A percentile compares a stretch with the other conserved stretches of the same genome.
phyloP scores from a whole-genome alignment of 352 stramenopile genomes.

The Pythium aristosporum region DNA sequence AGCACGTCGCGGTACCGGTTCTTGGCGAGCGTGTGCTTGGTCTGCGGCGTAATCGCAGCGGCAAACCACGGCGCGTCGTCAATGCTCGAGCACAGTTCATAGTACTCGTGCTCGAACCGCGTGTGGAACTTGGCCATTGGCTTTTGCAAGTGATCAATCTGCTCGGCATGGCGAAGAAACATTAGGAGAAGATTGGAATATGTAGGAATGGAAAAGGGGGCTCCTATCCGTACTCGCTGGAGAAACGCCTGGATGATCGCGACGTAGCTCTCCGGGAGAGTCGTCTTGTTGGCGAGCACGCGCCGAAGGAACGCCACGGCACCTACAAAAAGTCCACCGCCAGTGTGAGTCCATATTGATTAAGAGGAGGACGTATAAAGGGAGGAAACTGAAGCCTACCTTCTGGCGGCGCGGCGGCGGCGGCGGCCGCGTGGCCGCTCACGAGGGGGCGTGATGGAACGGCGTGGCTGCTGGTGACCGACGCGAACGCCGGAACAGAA shows the following conservation, averaged over 20 bases:
- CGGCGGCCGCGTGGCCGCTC: neutral
- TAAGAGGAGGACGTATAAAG: neutral
- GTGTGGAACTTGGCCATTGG: constrained; percentile 27
- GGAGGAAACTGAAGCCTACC: neutral
- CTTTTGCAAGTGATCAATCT: constrained; percentile 36
- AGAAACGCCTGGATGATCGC: constrained; percentile 25
- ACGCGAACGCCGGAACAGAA: neutral
- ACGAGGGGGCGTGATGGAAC: neutral
- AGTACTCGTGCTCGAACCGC: constrained; percentile 68
- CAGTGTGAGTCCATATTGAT: neutral
- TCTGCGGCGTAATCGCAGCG: constrained; percentile 54
- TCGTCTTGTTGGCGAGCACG: constrained; percentile 21
- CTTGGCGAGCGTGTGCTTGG: constrained; percentile 61
- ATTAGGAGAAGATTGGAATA: neutral
- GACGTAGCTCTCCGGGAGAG: constrained; percentile 18
- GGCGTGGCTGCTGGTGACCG: neutral
- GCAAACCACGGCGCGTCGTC: constrained; percentile 57
- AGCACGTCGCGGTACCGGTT: constrained; percentile 82
- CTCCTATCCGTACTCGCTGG: constrained; percentile 1
- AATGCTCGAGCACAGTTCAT: constrained; percentile 59
- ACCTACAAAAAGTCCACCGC: neutral
- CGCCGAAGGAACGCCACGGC: constrained; percentile 28
- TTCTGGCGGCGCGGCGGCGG: neutral
- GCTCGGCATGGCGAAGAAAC: neutral
- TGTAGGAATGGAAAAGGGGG: neutral